Evolutionary conservation across 108 stramenopile genomes (phyloP).

Genomic region (Nitzschia palea): DNA sequence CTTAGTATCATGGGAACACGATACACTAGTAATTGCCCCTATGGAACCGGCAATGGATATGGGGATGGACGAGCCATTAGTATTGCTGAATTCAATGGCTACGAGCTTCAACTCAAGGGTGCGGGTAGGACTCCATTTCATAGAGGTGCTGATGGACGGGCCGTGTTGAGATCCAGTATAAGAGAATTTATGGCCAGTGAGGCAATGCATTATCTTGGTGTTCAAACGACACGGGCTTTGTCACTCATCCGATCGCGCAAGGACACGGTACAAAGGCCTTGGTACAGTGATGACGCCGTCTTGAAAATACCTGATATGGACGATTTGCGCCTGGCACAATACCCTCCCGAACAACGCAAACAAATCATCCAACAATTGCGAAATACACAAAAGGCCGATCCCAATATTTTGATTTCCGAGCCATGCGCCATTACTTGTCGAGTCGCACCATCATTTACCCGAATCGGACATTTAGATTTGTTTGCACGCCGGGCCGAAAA

Average conservation of each 20-base stretch:
- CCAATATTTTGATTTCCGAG: constrained; percentile 79
- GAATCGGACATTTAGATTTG: constrained; percentile 88
- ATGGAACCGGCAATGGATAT: constrained; percentile 86
- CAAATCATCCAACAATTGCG: constrained; percentile 67
- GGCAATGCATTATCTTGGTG: constrained; percentile 92
- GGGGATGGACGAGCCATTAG: constrained; percentile 88
- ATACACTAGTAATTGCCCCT: constrained; percentile 77
- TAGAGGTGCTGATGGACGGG: constrained; percentile 94
- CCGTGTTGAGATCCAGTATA: constrained; percentile 90
- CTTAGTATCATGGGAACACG: constrained; percentile 79
- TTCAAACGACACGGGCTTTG: constrained; percentile 89
- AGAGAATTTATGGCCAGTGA: constrained; percentile 95
- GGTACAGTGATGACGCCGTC: constrained; percentile 60
- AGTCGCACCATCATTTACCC: constrained; percentile 70
- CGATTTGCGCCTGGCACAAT: constrained; percentile 76
- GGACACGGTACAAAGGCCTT: constrained; percentile 62
- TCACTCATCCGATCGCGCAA: constrained; percentile 59
- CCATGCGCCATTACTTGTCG: constrained; percentile 88
- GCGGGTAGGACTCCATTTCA: constrained; percentile 94
- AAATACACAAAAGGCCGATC: constrained; percentile 59
- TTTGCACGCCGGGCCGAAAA: constrained; percentile 65
- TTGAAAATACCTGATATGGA: constrained; percentile 51
- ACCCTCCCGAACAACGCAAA: constrained; percentile 43
- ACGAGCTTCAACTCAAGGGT: constrained; percentile 97
- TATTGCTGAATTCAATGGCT: constrained; percentile 69